Conservation (phyloP, 768 basidiomycete genomes). For the Boletus rubroflammeus region DNA sequence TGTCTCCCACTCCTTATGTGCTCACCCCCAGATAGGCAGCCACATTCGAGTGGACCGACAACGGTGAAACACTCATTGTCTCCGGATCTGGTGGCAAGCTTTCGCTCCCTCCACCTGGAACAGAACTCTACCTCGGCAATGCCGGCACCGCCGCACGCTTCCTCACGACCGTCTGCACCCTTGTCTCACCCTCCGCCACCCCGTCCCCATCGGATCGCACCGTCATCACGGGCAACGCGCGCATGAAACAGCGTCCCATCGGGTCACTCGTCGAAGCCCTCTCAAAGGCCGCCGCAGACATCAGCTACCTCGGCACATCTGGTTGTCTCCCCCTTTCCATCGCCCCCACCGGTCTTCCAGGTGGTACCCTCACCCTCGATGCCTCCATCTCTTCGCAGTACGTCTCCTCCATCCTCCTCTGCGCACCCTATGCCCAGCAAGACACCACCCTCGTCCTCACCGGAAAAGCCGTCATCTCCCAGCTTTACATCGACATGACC, state of each 20-base stretch:
- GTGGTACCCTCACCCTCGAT: slow-evolving; percentile 79
- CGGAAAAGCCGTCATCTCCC: slow-evolving; percentile 94
- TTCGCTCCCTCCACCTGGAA: slow-evolving; percentile 70
- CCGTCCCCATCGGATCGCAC: slow-evolving; percentile 48
- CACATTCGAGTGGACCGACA: slow-evolving; percentile 91
- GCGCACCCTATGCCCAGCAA: slow-evolving; percentile 87
- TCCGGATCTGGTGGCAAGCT: slow-evolving; percentile 81
- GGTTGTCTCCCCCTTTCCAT: slow-evolving; percentile 91
- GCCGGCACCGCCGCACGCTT: slow-evolving; percentile 98
- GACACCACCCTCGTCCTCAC: slow-evolving; percentile 86
- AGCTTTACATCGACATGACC: slow-evolving; percentile 99
- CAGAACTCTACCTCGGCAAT: slow-evolving; percentile 93
- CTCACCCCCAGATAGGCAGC: slow-evolving; percentile 60
- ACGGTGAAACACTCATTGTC: slow-evolving; percentile 92
- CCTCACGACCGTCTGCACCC: slow-evolving; percentile 92
- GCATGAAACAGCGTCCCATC: slow-evolving; percentile 98
- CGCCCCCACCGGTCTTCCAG: slow-evolving; percentile 75
- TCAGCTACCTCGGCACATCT: slow-evolving; percentile 72
- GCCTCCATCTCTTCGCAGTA: slow-evolving; percentile 98
- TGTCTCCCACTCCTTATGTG: background rate
- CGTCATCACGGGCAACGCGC: slow-evolving; percentile 92
- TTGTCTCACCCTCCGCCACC: slow-evolving; percentile 52
- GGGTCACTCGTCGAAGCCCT: slow-evolving; percentile 93
- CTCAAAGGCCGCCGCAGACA: slow-evolving; percentile 68
- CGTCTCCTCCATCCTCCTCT: slow-evolving; percentile 94